Base-by-base conservation (phyloP, 257 asterid species). In the Paulownia fortunei region DNA sequence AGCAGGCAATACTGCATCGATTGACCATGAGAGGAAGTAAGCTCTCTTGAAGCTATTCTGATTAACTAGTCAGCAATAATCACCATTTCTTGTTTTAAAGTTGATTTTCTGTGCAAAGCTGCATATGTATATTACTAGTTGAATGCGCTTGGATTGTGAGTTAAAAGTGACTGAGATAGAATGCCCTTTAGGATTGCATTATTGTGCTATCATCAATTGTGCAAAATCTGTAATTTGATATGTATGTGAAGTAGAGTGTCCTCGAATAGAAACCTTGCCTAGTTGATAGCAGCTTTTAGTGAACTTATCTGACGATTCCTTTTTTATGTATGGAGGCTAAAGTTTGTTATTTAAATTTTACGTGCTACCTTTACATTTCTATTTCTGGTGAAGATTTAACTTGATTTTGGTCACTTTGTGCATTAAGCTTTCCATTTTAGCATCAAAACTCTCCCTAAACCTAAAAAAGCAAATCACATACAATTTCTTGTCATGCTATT, bases 1-100 rank as follows among this genome's bases (percentile, higher is more conserved):
- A 81, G 85, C 79, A 32, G 86, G 77, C 65, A 42, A 55, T 73
- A 76, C 74, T 74, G 78, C 82, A 37, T 75, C 82, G 47, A 78
- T 80, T 72, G 83, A 63, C 79, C 72, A 75, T 64, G 95, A 87
- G 80, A 79, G 37, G 81, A 96, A 92, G 97, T 93, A 89, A 79
- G 97, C 82, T 72, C 42, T 83, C 62, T 68, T 84, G 61, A 59
- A 16, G 60, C 65, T 58, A 42, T 65, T 55, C 60, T 61, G 30
- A 6, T 44, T 56, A 30, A 41, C 36, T 78, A 27, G 26, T 67
- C 47, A 21, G 26, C 65, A 26, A 30, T 52, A 49, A 65, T 71
- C 32, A 65, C 21, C 23, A 24, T 30, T 76, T 46, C 59, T 61
- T 54, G 55, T 54, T 68, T 46, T 76, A 36, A 56, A 56, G 61